Conservation (phyloP, 371 early-diverging fungal genomes). For the Encephalitozoon intestinalis region DNA sequence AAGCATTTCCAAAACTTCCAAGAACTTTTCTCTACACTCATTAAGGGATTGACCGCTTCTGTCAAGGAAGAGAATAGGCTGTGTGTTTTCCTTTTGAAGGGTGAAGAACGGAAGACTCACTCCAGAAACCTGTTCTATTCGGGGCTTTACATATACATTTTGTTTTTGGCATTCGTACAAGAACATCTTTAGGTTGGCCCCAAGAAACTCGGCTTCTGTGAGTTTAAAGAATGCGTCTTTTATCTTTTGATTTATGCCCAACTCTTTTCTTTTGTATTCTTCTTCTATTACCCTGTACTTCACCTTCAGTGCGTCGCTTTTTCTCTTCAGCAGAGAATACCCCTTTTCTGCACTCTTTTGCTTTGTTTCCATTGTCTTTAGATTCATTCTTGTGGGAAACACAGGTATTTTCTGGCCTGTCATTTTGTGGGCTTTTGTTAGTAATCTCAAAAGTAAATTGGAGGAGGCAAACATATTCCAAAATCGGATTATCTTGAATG, state of each 20-base stretch:
- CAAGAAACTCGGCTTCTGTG: conserved; percentile 86
- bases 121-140: conserved; percentile 45
- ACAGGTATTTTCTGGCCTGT: conserved; percentile 51
- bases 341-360: conserved; percentile 95
- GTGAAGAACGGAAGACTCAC: conserved; percentile 39
- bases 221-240: conserved; percentile 89
- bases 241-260: conserved; percentile 84
- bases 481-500: background rate
- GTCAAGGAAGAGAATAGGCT: conserved; percentile 72
- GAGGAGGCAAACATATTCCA: background rate
- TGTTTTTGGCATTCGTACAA: conserved; percentile 43
- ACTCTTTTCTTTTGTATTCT: conserved; percentile 73
- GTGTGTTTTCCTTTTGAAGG: conserved; percentile 14
- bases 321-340: conserved; percentile 69
- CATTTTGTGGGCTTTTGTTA: background rate
- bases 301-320: conserved; percentile 82
- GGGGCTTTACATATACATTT: conserved; percentile 27
- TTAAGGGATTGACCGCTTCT: conserved; percentile 90
- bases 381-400: conserved; percentile 67
- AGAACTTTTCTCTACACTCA: conserved; percentile 81
- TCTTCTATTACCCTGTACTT: conserved; percentile 82
- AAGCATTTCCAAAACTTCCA: conserved; percentile 77
- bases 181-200: conserved; percentile 72
- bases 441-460: background rate
- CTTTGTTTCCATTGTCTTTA: conserved; percentile 79